These are phyloP conservation scores for Casuarina glauca DNA, from an alignment of 306 rosid species.

Conservation along the genomic window DNA sequence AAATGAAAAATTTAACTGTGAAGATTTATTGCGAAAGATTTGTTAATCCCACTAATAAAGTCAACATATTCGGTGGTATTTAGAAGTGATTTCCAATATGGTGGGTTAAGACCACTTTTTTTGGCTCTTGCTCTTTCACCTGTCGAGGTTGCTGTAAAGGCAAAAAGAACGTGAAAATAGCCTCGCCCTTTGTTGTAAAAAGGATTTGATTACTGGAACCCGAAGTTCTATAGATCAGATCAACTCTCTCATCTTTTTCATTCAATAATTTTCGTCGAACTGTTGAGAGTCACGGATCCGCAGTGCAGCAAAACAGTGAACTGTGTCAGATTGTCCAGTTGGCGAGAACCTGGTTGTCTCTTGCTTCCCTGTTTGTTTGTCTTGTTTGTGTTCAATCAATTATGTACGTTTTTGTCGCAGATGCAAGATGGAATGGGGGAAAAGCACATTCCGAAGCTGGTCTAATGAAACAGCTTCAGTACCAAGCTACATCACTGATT, in stretches of 20 bases:
- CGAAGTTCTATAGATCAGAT: not conserved
- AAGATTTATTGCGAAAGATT: too few species aligned
- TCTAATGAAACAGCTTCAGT: not conserved
- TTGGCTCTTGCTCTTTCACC: not conserved
- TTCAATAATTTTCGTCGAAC: not conserved
- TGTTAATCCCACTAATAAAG: too few species aligned
- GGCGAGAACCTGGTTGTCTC: not conserved
- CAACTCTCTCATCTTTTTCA: too few species aligned
- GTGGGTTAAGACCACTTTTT: too few species aligned
- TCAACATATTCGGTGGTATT: too few species aligned
- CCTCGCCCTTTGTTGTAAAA: not conserved
- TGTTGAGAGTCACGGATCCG: not conserved
- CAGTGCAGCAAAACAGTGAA: not conserved
- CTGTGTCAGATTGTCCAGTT: not conserved
- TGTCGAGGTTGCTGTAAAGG: too few species aligned
- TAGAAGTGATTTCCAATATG: too few species aligned
- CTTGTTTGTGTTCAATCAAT: not conserved
- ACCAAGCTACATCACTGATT: too few species aligned
- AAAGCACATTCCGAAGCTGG: not conserved
- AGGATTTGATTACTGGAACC: not conserved
- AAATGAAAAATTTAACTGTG: too few species aligned
- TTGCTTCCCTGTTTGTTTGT: conserved; percentile 12
- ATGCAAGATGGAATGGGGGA: not conserved
- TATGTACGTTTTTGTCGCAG: not conserved
- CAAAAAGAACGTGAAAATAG: too few species aligned